Conservation (phyloP, 441 rosid species). For the Viola pubescens region DNA sequence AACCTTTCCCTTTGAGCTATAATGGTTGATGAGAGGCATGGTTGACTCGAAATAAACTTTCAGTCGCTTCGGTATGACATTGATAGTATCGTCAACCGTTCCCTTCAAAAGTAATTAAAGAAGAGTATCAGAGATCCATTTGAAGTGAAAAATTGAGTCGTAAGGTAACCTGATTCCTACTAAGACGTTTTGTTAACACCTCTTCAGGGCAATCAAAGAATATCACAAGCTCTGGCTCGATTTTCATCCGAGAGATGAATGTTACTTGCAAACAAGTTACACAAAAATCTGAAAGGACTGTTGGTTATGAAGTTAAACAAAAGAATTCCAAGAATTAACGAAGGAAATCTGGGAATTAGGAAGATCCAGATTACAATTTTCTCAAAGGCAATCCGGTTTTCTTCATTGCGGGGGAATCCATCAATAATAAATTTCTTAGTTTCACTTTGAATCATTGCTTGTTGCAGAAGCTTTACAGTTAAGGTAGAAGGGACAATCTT, state of each 20-base stretch:
- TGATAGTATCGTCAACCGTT: conserved; percentile 49
- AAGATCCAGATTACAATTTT: conserved; percentile 28
- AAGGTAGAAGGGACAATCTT: conserved; percentile 52
- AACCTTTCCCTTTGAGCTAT: conserved; percentile 1
- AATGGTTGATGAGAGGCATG: conserved; percentile 37
- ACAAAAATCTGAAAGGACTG: not conserved
- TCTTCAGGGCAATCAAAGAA: conserved; percentile 48
- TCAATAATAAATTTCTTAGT: conserved; percentile 44
- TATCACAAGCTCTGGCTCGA: conserved; percentile 39
- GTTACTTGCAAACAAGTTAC: not conserved
- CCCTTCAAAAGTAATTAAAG: conserved; percentile 22
- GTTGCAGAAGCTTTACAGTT: conserved; percentile 40
- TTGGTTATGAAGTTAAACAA: no score
- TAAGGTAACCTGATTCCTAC: not conserved
- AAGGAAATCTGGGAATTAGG: no score
- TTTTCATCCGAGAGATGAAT: conserved; percentile 31
- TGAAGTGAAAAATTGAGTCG: not conserved
- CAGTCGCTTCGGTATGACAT: conserved; percentile 42
- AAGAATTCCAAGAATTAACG: no score
- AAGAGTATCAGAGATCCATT: not conserved
- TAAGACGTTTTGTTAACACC: conserved; percentile 27
- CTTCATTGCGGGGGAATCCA: conserved; percentile 58
- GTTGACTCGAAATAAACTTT: conserved; percentile 41
- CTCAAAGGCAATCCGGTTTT: conserved; percentile 42
- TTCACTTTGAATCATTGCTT: conserved; percentile 37